Evolutionary conservation across 495 filamentous ascomycete genomes (phyloP), one percentile per base, ranked within the genome.

Genomic region (Penicillium nucicola): DNA sequence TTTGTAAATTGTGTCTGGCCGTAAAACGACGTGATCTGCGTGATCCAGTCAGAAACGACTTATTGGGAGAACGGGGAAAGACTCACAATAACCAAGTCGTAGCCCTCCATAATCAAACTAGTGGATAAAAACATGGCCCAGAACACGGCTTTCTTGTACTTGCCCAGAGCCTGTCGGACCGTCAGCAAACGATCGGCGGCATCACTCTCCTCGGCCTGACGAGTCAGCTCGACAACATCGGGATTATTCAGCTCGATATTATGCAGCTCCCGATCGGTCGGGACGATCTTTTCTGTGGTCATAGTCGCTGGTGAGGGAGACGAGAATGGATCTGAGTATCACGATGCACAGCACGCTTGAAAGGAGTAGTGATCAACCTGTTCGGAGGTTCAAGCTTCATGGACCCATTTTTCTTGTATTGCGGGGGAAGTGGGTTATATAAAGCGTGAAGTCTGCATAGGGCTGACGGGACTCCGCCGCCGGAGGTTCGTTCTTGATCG

Each of bases 31-130:
- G 47, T 61, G 30, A 66, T 64, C 62, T 62, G 19, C 13, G 35
- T 1, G 23, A 15, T n/a, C 25, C 25, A 28, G 25, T 28, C 5
- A 28, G 25, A 1, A 28, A 28, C 0, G 7, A 0, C 8, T 1
- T 6, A 1, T 8, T 13, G 7, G 2, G 7, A 17, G 15, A 3
- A 2, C n/a, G 4, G 35, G 42, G 19, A 30, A 25, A 11, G 49
- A 54, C 57, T 49, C 36, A 74, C 60, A 23, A 76, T 62, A 8
- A 61, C 66, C 10, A 70, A 35, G 45, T 76, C 71, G 48, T 71
- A 77, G 10, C 72, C 74, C 49, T 74, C 68, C 74, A 77, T 77
- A 52, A 72, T 63, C 23, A 77, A 60, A 41, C 55, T 58, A 3
- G 69, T 64, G 0, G 70, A 74, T 22, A 76, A 45, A 7, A 75